Evolutionary conservation across 352 stramenopile species (phyloP).

Genomic region (Phytophthora idaei): DNA sequence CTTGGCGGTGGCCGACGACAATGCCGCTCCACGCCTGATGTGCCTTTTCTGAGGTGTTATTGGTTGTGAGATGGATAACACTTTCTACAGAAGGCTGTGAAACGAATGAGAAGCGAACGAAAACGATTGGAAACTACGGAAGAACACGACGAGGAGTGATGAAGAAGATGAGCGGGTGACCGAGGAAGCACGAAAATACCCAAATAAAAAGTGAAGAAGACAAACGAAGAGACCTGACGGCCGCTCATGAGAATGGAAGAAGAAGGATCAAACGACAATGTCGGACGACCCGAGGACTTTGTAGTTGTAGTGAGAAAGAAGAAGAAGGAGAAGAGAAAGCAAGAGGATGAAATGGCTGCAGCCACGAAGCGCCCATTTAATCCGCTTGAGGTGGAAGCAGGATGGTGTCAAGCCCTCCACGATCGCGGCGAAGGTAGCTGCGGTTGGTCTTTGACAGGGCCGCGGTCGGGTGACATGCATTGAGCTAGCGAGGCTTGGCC

Average conservation of each 20-base stretch:
- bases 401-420: slow-evolving; percentile 29
- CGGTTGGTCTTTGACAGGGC: slow-evolving; percentile 31
- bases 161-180: slow-evolving; percentile 32
- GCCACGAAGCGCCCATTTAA: slow-evolving; percentile 34
- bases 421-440: slow-evolving; percentile 30
- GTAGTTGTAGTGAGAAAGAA: slow-evolving; percentile 47
- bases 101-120: slow-evolving; percentile 34
- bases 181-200: slow-evolving; percentile 30
- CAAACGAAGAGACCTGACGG: slow-evolving; percentile 40
- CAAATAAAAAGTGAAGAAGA: slow-evolving; percentile 35
- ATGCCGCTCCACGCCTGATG: slow-evolving; percentile 21
- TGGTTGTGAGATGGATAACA: slow-evolving; percentile 26
- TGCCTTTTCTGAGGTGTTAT: slow-evolving; percentile 22
- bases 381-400: slow-evolving; percentile 35
- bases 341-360: slow-evolving; percentile 40
- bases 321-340: slow-evolving; percentile 32
- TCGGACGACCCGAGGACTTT: slow-evolving; percentile 45
- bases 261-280: slow-evolving; percentile 39
- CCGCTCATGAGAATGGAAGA: slow-evolving; percentile 38
- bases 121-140: slow-evolving; percentile 40
- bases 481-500: slow-evolving; percentile 18
- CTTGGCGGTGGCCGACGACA: slow-evolving; percentile 18
- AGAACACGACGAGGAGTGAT: slow-evolving; percentile 33
- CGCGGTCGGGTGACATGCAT: slow-evolving; percentile 29
- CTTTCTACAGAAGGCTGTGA: slow-evolving; percentile 19